Evolutionary conservation across 345 rosid species (phyloP).

Genomic region (Pistacia integerrima): DNA sequence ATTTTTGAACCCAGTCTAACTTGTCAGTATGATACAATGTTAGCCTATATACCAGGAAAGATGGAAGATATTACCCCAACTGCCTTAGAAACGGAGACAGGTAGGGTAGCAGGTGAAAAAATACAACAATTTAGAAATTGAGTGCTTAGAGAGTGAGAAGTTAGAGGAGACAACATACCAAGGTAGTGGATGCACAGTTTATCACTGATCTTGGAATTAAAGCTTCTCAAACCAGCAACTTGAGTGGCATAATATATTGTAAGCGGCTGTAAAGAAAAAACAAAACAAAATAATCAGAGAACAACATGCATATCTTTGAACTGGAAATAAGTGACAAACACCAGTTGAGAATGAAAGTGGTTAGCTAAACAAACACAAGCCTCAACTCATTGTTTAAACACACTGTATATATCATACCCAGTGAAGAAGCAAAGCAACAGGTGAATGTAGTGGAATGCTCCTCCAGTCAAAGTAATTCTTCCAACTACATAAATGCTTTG

Average conservation of each 20-base stretch:
- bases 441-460: constrained; percentile 71
- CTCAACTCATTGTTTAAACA: constrained; percentile 3
- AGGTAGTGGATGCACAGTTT: constrained; percentile 82
- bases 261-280: constrained; percentile 65
- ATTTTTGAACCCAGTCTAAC: constrained; percentile 1
- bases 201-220: constrained; percentile 31
- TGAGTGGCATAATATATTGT: constrained; percentile 66
- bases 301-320: not conserved
- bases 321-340: not conserved
- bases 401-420: constrained; percentile 57
- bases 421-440: constrained; percentile 86
- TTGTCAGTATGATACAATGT: not conserved
- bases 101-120: constrained; percentile 7
- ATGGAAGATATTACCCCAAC: not conserved
- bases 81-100: not conserved
- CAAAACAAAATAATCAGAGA: constrained; percentile 6
- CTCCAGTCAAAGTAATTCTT: constrained; percentile 81
- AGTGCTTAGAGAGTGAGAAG: constrained; percentile 13
- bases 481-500: constrained; percentile 52
- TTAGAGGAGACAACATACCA: constrained; percentile 46
- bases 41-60: not conserved
- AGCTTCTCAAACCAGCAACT: constrained; percentile 46
- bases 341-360: not conserved
- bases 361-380: not conserved
- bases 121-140: not conserved